Evolutionary conservation across 257 asterid genomes (phyloP).

Genomic region (Fraxinus pennsylvanica): DNA sequence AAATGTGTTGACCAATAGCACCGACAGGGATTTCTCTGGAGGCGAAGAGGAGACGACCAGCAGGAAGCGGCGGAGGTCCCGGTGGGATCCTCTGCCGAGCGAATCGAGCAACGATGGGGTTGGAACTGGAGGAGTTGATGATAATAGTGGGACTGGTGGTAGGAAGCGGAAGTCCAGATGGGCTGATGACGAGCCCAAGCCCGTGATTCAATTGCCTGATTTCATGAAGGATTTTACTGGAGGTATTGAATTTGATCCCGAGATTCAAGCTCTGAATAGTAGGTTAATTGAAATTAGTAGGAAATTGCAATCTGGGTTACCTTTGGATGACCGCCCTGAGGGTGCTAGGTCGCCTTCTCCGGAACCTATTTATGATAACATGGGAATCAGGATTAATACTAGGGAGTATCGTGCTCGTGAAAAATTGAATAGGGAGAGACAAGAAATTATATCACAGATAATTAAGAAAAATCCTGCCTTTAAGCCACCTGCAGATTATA

Average conservation of each 20-base stretch:
- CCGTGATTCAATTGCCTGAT: constrained; percentile 77
- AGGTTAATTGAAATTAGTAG: constrained; percentile 83
- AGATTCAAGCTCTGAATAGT: constrained; percentile 78
- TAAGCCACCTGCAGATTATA: constrained; percentile 96
- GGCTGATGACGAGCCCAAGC: constrained; percentile 73
- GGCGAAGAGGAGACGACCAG: constrained; percentile 90
- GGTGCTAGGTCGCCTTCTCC: constrained; percentile 98
- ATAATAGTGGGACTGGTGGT: constrained; percentile 50
- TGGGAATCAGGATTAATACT: constrained; percentile 87
- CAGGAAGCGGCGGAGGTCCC: constrained; percentile 65
- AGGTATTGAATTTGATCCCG: constrained; percentile 47
- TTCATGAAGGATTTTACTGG: constrained; percentile 29
- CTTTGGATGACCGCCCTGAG: constrained; percentile 83
- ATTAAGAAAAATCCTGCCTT: constrained; percentile 88
- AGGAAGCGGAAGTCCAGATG: constrained; percentile 93
- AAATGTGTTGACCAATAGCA: constrained; percentile 61
- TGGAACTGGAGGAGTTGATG: constrained; percentile 36
- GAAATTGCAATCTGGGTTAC: constrained; percentile 84
- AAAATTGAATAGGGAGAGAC: constrained; percentile 81
- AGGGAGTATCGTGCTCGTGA: constrained; percentile 94
- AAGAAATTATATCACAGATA: constrained; percentile 82
- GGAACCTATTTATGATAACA: constrained; percentile 86
- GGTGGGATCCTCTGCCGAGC: constrained; percentile 88
- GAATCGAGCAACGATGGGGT: constrained; percentile 28
- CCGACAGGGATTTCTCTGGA: constrained; percentile 79